Conservation (phyloP, 2,329 filamentous ascomycete genomes). For the Aspergillus pseudoviridinutans region DNA sequence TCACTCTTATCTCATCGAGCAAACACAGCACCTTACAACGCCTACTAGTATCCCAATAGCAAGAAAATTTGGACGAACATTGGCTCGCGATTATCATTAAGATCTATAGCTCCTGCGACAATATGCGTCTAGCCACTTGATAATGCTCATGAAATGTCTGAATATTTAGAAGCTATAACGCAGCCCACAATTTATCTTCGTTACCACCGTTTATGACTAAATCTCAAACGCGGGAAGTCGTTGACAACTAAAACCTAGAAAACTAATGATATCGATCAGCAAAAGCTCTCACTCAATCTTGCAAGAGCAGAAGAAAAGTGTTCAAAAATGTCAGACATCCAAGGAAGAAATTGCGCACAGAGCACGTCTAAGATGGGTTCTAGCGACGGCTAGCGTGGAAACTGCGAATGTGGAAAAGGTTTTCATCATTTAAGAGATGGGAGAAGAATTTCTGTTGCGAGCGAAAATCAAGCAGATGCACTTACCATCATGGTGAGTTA, state of each 20-base stretch:
- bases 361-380: slow-evolving; percentile 11
- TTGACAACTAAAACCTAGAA: not conserved
- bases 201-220: too few relatives aligned
- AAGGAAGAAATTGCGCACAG: slow-evolving; percentile 14
- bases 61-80: not conserved
- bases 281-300: not conserved
- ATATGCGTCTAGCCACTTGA: not conserved
- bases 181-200: too few relatives aligned
- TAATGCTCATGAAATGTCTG: not conserved
- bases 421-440: slow-evolving; percentile 4
- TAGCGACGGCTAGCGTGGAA: slow-evolving; percentile 14
- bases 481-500: not conserved
- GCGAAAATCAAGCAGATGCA: not conserved
- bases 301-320: not conserved
- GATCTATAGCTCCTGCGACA: not conserved
- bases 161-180: too few relatives aligned
- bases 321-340: slow-evolving; percentile 10
- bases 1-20: not conserved
- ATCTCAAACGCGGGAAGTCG: too few relatives aligned
- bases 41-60: not conserved
- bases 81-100: not conserved
- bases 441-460: not conserved
- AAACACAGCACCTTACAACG: not conserved
- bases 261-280: not conserved
- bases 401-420: slow-evolving; percentile 15